These are phyloP conservation scores for Chaetoceros tenuissimus DNA, from an alignment of 108 stramenopile genomes.

Conservation along the genomic window DNA sequence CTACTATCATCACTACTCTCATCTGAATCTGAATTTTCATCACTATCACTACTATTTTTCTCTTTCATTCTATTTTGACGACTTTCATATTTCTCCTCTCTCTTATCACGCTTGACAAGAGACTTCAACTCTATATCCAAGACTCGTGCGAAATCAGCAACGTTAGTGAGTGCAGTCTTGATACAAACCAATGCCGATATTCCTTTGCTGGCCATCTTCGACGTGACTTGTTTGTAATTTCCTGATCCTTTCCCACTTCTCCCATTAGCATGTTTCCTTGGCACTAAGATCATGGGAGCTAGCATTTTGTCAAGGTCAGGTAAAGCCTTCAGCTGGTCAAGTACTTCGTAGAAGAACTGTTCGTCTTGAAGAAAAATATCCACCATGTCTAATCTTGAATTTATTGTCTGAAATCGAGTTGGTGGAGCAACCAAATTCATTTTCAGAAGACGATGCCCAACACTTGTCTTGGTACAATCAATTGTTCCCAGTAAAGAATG, in stretches of 20 bases:
- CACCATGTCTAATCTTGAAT: constrained; percentile 76
- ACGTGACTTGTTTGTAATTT: constrained; percentile 25
- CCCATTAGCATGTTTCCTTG: constrained; percentile 11
- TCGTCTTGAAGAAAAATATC: constrained; percentile 74
- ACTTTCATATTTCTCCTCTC: too few species aligned
- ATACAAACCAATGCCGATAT: constrained; percentile 81
- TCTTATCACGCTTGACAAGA: constrained; percentile 22
- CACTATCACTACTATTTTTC: constrained; percentile 10
- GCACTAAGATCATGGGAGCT: constrained; percentile 59
- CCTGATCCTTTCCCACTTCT: constrained; percentile 18
- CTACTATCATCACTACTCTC: constrained; percentile 12
- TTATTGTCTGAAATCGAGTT: constrained; percentile 61
- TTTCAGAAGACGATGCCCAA: constrained; percentile 70
- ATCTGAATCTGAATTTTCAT: constrained; percentile 22
- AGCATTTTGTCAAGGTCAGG: constrained; percentile 83
- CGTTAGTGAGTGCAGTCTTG: constrained; percentile 59
- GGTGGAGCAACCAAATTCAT: constrained; percentile 84
- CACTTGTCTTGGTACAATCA: constrained; percentile 81
- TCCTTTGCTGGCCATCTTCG: constrained; percentile 64
- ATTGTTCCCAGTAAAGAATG: constrained; percentile 69
- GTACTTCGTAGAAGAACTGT: constrained; percentile 73
- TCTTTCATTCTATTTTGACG: not conserved
- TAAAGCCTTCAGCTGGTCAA: constrained; percentile 70
- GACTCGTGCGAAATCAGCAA: constrained; percentile 55
- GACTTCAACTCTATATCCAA: constrained; percentile 57